Evolutionary conservation across 129 eudicot species (phyloP).

Genomic region (Flaveria brownii): DNA sequence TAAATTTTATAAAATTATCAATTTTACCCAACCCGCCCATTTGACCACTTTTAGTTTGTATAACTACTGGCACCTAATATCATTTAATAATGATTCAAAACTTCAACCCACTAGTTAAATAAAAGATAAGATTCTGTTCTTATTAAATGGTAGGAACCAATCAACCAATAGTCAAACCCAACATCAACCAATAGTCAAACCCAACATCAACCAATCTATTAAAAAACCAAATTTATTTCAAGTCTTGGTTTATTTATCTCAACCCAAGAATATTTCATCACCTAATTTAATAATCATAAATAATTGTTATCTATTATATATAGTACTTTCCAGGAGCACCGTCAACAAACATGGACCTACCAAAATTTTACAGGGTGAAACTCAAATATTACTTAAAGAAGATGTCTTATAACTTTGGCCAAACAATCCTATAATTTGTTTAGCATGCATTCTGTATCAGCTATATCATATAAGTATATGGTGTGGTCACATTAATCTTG

Average conservation of each 20-base stretch:
- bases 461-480: background rate
- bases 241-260: background rate
- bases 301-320: background rate
- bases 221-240: background rate
- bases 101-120: slow-evolving; percentile 7
- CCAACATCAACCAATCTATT: slow-evolving; percentile 15
- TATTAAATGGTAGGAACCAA: slow-evolving; percentile 14
- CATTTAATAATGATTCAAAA: background rate
- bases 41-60: too few species aligned
- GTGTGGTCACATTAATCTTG: background rate
- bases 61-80: too few species aligned
- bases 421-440: slow-evolving; percentile 5
- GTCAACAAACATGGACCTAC: background rate
- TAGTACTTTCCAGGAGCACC: background rate
- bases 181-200: slow-evolving; percentile 19
- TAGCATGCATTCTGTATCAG: background rate
- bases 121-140: slow-evolving; percentile 2
- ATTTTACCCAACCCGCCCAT: too few species aligned
- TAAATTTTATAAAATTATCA: too few species aligned
- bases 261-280: background rate
- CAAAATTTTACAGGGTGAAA: background rate
- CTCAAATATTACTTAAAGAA: background rate
- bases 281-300: slow-evolving; percentile 10
- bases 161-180: slow-evolving; percentile 10
- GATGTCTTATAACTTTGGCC: background rate